Evolutionary conservation across 805 yeast species (phyloP), one percentile per base, ranked within the genome.

Genomic region (Nakazawaea populi): DNA sequence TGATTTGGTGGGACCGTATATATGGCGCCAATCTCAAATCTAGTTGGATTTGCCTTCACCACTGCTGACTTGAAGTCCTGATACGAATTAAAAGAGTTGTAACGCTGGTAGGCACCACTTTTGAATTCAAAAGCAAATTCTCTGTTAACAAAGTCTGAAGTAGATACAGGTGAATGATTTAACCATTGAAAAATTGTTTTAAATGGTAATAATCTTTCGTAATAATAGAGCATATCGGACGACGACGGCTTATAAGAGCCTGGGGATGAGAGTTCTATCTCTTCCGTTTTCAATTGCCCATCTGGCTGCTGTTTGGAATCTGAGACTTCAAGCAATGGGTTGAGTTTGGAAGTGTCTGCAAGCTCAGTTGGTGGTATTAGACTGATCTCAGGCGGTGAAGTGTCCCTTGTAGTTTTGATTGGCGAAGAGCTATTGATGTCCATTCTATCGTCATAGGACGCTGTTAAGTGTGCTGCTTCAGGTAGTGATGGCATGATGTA

Each of bases 21-120:
- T 4, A 90, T 84, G 0, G 98, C 96, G 34, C 99, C 99, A 46
- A 94, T 79, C 69, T 94, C 99, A 63, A 94, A 94, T 66, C 99
- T 83, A 36, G 87, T 82, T 1, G 99, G 99, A 53, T 82, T 81
- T 12, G 89, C 78, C 46, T 71, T 75, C 24, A 85, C 75, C 4
- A 91, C 92, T 10, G 87, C 81, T n/a, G 76, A 71, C 61, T 87
- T 88, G 69, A 94, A 89, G 44, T 87, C 96, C 42, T 81, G 87
- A 27, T 73, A 74, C 4, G 77, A 70, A 1, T 70, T 68, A 58
- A 77, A 94, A 1, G 97, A 87, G 61, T 85, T 86, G 70, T 91
- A 92, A 58, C 99, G 85, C 58, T 88, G 86, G 63, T 92, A 94
- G 1, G 90, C 94, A 12, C 95, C 97, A 32, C 88, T 80, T 56